Conservation (phyloP, 768 basidiomycete genomes). For the Cytidiella melzeri region DNA sequence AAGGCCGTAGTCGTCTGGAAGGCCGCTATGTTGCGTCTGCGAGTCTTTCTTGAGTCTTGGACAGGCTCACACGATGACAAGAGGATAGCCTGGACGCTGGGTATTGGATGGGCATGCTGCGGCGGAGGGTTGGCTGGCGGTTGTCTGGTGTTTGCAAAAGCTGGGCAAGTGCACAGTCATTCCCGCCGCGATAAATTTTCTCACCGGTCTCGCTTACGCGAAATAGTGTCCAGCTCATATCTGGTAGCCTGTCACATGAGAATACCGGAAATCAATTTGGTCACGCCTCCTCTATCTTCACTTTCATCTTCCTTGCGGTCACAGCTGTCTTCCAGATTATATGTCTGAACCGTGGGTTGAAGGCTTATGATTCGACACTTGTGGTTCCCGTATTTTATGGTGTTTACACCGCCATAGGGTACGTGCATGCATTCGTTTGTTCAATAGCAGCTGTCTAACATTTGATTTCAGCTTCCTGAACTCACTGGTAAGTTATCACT, state of each 20-base stretch:
- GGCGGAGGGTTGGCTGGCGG: slow-evolving; percentile 89
- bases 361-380: slow-evolving; percentile 83
- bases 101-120: slow-evolving; percentile 90
- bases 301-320: slow-evolving; percentile 45
- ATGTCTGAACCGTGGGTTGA: slow-evolving; percentile 85
- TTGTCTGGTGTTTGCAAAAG: slow-evolving; percentile 80
- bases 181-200: too few species aligned
- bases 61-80: slow-evolving; percentile 78
- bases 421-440: too few species aligned
- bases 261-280: slow-evolving; percentile 87
- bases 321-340: slow-evolving; percentile 90
- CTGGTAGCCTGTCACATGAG: slow-evolving; percentile 69
- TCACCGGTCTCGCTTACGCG: too few species aligned
- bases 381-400: slow-evolving; percentile 96
- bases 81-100: slow-evolving; percentile 83
- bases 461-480: slow-evolving; percentile 52
- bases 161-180: slow-evolving; percentile 45
- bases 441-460: too few species aligned
- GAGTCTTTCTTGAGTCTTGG: slow-evolving; percentile 65
- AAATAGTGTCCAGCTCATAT: slow-evolving; percentile 75
- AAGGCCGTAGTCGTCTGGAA: slow-evolving; percentile 37
- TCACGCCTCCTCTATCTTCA: slow-evolving; percentile 72
- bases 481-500: slow-evolving; percentile 34
- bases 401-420: slow-evolving; percentile 82
- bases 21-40: slow-evolving; percentile 44